phyloP scores from a whole-genome alignment of 148 eudicot genomes.

The Salicornia ramosissima region DNA sequence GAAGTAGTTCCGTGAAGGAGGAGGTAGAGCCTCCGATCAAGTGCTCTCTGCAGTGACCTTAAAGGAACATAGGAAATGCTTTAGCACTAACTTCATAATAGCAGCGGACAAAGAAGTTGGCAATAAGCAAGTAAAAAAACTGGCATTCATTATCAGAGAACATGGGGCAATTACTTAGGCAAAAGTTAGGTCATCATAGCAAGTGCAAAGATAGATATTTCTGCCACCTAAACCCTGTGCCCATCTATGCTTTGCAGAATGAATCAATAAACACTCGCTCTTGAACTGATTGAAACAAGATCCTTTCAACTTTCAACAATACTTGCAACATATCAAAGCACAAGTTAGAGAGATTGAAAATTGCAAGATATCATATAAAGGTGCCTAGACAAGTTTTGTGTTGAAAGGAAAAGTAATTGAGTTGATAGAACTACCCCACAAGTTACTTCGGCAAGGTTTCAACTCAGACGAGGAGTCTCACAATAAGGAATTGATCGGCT shows the following conservation, averaged over 20 bases:
- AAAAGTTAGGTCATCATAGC: not conserved
- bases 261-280: too few species aligned
- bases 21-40: slow-evolving; percentile 89
- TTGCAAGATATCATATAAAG: not conserved
- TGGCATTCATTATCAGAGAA: not conserved
- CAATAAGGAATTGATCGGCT: too few species aligned
- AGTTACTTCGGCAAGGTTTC: too few species aligned
- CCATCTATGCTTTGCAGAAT: not conserved
- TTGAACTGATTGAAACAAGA: too few species aligned
- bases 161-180: not conserved
- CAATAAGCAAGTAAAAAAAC: not conserved
- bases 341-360: not conserved
- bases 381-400: not conserved
- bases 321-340: not conserved
- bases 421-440: too few species aligned
- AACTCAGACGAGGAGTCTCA: too few species aligned
- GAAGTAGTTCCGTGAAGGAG: slow-evolving; percentile 54
- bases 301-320: not conserved
- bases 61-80: slow-evolving; percentile 2
- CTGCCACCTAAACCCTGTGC: not conserved
- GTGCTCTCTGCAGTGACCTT: slow-evolving; percentile 94
- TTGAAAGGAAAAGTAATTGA: too few species aligned
- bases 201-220: not conserved
- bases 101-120: not conserved
- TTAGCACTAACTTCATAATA: not conserved